Conservation (phyloP, 768 basidiomycete genomes). For the Serendipita sp. region DNA sequence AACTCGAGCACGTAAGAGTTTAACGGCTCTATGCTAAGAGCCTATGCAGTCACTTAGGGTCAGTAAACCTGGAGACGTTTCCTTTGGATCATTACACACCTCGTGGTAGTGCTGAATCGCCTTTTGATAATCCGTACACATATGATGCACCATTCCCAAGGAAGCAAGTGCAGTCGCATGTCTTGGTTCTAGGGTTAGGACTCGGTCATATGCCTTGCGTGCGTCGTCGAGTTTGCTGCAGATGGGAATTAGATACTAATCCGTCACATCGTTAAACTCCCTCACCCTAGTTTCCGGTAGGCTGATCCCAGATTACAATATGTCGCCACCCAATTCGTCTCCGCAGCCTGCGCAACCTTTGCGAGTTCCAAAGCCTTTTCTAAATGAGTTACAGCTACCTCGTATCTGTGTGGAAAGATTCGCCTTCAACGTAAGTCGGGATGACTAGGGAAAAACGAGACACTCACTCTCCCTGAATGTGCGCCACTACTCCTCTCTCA, state of each 20-base stretch:
- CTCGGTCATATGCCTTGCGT: conserved; percentile 53
- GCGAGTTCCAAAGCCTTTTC: conserved; percentile 63
- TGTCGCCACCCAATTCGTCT: conserved; percentile 74
- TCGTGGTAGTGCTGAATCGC: conserved; percentile 90
- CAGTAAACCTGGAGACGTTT: conserved; percentile 3
- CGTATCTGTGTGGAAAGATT: conserved; percentile 51
- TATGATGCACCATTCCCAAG: conserved; percentile 76
- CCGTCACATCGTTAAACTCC: conserved; percentile 1
- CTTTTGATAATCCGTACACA: conserved; percentile 51
- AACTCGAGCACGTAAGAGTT: conserved; percentile 69
- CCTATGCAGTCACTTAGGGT: conserved; percentile 27
- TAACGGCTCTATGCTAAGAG: conserved; percentile 66
- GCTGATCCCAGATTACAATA: conserved; percentile 89
- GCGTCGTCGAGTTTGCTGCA: conserved; percentile 42
- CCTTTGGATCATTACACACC: conserved; percentile 27
- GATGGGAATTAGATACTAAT: conserved; percentile 18
- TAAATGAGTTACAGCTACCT: conserved; percentile 55
- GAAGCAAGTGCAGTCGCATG: conserved; percentile 69
- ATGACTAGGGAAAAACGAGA: conserved; percentile 7
- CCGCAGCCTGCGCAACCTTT: conserved; percentile 68
- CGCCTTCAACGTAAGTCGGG: conserved; percentile 3
- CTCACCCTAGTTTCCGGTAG: conserved; percentile 62
- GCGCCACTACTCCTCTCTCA: conserved; percentile 86
- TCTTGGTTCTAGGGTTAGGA: conserved; percentile 76
- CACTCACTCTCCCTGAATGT: conserved; percentile 70